Conservation (phyloP, 2,329 filamentous ascomycete species). For the Calonectria hongkongensis region DNA sequence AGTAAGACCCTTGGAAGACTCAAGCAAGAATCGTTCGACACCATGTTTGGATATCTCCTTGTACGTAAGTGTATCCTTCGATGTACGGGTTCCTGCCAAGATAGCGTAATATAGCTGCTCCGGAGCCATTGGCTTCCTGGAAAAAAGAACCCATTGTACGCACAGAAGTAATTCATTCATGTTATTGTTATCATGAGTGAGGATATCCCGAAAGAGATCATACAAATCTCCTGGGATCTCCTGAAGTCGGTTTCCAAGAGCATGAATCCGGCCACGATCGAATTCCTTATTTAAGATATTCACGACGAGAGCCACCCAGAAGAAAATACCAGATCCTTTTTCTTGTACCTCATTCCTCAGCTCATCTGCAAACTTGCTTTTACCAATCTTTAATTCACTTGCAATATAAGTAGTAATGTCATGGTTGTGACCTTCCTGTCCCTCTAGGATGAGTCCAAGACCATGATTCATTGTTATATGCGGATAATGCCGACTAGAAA, state of each 20-base stretch:
- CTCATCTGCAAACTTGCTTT: neutral
- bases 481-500: conserved; percentile 70
- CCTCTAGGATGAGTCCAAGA: conserved; percentile 53
- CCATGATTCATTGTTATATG: conserved; percentile 59
- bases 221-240: conserved; percentile 63
- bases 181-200: conserved; percentile 67
- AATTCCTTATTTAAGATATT: conserved; percentile 61
- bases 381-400: conserved; percentile 31
- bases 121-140: conserved; percentile 63
- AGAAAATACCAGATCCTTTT: conserved; percentile 65
- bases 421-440: conserved; percentile 47
- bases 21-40: neutral
- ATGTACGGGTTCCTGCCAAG: neutral
- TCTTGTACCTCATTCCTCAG: conserved; percentile 52
- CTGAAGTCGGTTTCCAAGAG: conserved; percentile 55
- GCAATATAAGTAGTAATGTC: conserved; percentile 54
- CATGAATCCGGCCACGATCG: conserved; percentile 50
- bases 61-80: neutral
- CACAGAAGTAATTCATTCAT: conserved; percentile 65
- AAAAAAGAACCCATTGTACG: conserved; percentile 72
- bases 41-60: neutral
- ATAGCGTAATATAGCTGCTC: conserved; percentile 65
- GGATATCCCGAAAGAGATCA: conserved; percentile 70
- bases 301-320: conserved; percentile 65
- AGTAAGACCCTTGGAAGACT: neutral